phyloP scores from a whole-genome alignment of 768 basidiomycete genomes.

The Collybia nuda region DNA sequence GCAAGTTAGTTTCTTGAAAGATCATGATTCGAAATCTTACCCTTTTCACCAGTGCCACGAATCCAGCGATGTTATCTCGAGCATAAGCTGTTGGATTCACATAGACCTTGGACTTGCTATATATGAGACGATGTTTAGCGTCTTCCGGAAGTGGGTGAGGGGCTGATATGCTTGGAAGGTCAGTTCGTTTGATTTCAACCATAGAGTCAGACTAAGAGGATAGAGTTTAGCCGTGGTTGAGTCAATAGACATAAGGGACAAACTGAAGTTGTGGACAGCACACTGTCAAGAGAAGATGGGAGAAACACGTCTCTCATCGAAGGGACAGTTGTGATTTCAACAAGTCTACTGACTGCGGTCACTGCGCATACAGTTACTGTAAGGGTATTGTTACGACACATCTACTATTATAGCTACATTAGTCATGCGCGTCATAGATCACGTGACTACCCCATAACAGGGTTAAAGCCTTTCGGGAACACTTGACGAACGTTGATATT shows the following conservation, averaged over 20 bases:
- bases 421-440: not conserved
- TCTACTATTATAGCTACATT: no score
- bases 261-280: conserved; percentile 49
- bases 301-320: conserved; percentile 17
- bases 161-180: conserved; percentile 20
- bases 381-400: not conserved
- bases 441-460: conserved; percentile 8
- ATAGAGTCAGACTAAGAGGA: conserved; percentile 55
- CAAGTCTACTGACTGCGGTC: no score
- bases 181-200: conserved; percentile 69
- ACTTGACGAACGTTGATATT: conserved; percentile 94
- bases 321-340: no score
- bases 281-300: conserved; percentile 40
- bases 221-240: not conserved
- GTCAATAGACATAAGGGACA: conserved; percentile 15
- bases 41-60: conserved; percentile 87
- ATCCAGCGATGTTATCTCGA: conserved; percentile 93
- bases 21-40: conserved; percentile 40
- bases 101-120: conserved; percentile 93
- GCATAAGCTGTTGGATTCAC: conserved; percentile 92
- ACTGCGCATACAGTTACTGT: no score
- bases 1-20: conserved; percentile 1
- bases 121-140: conserved; percentile 74
- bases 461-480: conserved; percentile 69
- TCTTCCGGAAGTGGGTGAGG: conserved; percentile 35